phyloP scores from a whole-genome alignment of 2,329 filamentous ascomycete genomes.

The Verticillium klebahnii region DNA sequence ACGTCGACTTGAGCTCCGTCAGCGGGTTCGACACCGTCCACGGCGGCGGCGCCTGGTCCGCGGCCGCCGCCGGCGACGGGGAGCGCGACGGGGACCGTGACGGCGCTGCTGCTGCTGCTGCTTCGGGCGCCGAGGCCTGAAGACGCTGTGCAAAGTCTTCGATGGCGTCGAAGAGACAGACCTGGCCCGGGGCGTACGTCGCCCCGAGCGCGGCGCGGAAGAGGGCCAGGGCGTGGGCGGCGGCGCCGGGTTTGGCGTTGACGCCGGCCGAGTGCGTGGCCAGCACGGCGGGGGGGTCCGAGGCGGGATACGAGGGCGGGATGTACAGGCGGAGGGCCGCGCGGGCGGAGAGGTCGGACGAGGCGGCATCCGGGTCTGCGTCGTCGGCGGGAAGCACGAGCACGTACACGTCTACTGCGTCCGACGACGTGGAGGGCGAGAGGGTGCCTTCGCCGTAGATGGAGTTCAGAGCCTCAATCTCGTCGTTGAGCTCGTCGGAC shows the following conservation, averaged over 20 bases:
- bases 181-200: constrained; percentile 68
- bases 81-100: constrained; percentile 7
- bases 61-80: constrained; percentile 11
- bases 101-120: constrained; percentile 7
- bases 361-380: neutral
- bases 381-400: constrained; percentile 46
- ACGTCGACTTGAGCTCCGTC: constrained; percentile 81
- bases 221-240: constrained; percentile 63
- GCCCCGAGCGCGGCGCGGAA: constrained; percentile 62
- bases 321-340: constrained; percentile 63
- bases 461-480: constrained; percentile 77
- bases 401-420: constrained; percentile 45
- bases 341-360: constrained; percentile 30
- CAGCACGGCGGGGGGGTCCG: constrained; percentile 64
- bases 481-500: constrained; percentile 44
- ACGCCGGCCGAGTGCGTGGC: constrained; percentile 75
- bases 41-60: constrained; percentile 14
- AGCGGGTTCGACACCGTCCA: constrained; percentile 75
- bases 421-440: constrained; percentile 28
- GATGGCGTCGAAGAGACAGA: constrained; percentile 88
- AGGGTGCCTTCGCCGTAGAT: constrained; percentile 73
- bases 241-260: constrained; percentile 64
- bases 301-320: constrained; percentile 67
- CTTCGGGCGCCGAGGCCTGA: constrained; percentile 12
- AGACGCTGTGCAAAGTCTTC: constrained; percentile 53